Percentiles rank a stretch among this genome's conserved stretches.
phyloP scores from a whole-genome alignment of 805 yeast genomes.

The Starmerella davenportii region DNA sequence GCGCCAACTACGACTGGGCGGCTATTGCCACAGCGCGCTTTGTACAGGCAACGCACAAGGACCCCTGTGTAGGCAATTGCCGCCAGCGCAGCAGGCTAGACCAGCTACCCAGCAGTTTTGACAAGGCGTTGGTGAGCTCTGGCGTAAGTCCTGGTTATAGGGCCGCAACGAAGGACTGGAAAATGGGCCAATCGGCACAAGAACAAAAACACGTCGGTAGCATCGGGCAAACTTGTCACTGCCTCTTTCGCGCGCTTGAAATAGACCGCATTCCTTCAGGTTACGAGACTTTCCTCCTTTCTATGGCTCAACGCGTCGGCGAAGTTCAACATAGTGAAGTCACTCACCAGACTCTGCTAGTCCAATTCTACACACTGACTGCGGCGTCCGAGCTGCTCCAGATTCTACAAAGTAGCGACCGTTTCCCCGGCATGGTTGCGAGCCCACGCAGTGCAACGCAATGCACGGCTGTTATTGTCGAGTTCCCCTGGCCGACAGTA shows the following conservation, averaged over 20 bases:
- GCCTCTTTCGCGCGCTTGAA: conserved; percentile 2
- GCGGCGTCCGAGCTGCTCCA: background rate
- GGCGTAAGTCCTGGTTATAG: too few species aligned
- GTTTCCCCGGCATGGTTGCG: background rate
- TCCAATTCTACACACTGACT: conserved; percentile 1
- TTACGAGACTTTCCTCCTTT: background rate
- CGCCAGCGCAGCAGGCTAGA: too few species aligned
- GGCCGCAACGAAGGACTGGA: too few species aligned
- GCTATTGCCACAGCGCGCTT: too few species aligned
- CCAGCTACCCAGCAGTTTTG: too few species aligned
- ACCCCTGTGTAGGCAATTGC: too few species aligned
- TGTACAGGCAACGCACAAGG: too few species aligned
- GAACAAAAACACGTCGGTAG: too few species aligned
- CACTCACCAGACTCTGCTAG: background rate
- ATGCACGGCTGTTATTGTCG: background rate
- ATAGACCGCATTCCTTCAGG: background rate
- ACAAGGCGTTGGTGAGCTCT: too few species aligned
- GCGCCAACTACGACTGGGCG: too few species aligned
- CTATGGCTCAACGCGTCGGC: conserved; percentile 1
- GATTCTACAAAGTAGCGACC: background rate
- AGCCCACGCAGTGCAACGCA: background rate
- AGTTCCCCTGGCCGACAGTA: conserved; percentile 4
- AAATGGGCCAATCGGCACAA: too few species aligned
- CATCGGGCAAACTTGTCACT: too few species aligned
- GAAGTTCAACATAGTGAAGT: conserved; percentile 2